These are phyloP conservation scores for Ascochyta pisi DNA, from an alignment of 2,329 filamentous ascomycete genomes.

Conservation along the genomic window DNA sequence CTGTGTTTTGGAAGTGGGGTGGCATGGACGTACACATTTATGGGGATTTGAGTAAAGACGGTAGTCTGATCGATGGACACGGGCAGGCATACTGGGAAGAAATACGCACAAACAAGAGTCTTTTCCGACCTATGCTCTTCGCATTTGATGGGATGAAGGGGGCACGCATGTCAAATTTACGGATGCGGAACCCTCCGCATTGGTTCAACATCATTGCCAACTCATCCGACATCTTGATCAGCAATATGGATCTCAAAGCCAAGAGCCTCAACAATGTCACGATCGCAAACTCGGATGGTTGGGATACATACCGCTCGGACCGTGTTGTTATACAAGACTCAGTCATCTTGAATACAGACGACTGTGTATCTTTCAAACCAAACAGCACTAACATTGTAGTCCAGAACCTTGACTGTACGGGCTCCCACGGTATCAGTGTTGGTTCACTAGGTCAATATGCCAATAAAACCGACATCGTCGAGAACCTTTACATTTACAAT, in stretches of 20 bases:
- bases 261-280: not conserved
- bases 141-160: slow-evolving; percentile 10
- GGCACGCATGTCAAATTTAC: slow-evolving; percentile 5
- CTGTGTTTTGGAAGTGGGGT: slow-evolving; percentile 67
- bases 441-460: slow-evolving; percentile 71
- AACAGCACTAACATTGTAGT: slow-evolving; percentile 71
- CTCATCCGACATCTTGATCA: slow-evolving; percentile 51
- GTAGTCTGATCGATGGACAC: slow-evolving; percentile 59
- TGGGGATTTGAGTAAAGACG: slow-evolving; percentile 56
- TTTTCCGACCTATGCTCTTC: slow-evolving; percentile 61
- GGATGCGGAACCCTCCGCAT: slow-evolving; percentile 4
- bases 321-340: slow-evolving; percentile 69
- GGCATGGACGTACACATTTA: slow-evolving; percentile 69
- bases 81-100: slow-evolving; percentile 57
- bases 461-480: slow-evolving; percentile 67
- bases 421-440: slow-evolving; percentile 71
- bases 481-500: slow-evolving; percentile 63
- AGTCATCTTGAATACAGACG: slow-evolving; percentile 58
- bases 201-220: slow-evolving; percentile 58
- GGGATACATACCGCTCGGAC: slow-evolving; percentile 65
- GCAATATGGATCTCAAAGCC: slow-evolving; percentile 8
- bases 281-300: slow-evolving; percentile 41
- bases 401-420: slow-evolving; percentile 68
- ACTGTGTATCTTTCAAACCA: slow-evolving; percentile 72
- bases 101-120: slow-evolving; percentile 24